phyloP scores from a whole-genome alignment of 768 basidiomycete genomes.

The Inosperma sp. region DNA sequence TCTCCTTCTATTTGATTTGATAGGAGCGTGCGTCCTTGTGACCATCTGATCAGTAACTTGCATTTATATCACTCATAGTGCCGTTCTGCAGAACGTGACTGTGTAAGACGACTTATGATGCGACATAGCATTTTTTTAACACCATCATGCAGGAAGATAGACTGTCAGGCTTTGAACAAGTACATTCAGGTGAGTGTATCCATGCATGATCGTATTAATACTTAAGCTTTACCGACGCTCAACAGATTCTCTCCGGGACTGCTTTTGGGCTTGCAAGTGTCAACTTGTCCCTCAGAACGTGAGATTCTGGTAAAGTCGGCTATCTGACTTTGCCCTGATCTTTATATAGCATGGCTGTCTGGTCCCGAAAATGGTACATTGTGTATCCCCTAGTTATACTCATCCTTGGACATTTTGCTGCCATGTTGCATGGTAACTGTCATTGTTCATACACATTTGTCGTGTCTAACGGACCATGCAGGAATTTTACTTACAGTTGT shows the following conservation, averaged over 20 bases:
- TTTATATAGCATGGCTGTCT: slow-evolving; percentile 57
- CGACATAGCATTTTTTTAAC: not conserved
- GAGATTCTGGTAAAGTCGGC: slow-evolving; percentile 21
- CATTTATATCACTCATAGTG: slow-evolving; percentile 30
- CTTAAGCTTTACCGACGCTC: not conserved
- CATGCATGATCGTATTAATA: slow-evolving; percentile 5
- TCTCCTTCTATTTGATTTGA: slow-evolving; percentile 56
- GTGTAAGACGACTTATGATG: slow-evolving; percentile 30
- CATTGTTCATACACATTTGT: not conserved
- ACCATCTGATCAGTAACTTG: slow-evolving; percentile 2
- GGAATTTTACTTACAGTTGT: slow-evolving; percentile 56
- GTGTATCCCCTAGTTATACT: slow-evolving; percentile 47
- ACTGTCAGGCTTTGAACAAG: slow-evolving; percentile 67
- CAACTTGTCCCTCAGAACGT: slow-evolving; percentile 68
- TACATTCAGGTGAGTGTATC: slow-evolving; percentile 48
- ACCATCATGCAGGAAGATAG: slow-evolving; percentile 35
- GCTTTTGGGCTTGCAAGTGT: slow-evolving; percentile 67
- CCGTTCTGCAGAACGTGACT: slow-evolving; percentile 56
- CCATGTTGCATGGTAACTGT: slow-evolving; percentile 56
- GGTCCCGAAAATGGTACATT: slow-evolving; percentile 55
- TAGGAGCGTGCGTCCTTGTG: slow-evolving; percentile 56
- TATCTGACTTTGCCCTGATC: not conserved
- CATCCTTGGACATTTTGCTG: slow-evolving; percentile 68
- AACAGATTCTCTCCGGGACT: slow-evolving; percentile 54
- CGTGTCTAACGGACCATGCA: slow-evolving; percentile 16